Conservation (phyloP, 495 filamentous ascomycete species). For the Penicillium coprophilum region DNA sequence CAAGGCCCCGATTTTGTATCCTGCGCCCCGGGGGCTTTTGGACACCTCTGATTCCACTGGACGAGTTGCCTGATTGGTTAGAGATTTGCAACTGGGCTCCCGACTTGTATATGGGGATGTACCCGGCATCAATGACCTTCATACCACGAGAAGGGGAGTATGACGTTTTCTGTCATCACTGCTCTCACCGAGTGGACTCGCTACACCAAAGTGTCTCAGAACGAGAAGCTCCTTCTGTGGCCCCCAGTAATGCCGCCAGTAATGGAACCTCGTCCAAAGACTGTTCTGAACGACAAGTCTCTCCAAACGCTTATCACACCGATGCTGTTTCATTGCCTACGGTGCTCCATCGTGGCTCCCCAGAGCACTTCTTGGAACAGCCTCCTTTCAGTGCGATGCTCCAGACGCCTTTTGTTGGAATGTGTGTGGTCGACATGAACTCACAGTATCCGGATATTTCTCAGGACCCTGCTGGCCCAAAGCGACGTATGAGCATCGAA, state of each 20-base stretch:
- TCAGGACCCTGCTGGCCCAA: not conserved
- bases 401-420: conserved; percentile 23
- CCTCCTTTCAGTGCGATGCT: conserved; percentile 19
- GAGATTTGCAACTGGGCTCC: conserved; percentile 28
- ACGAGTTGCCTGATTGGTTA: conserved; percentile 43
- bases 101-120: conserved; percentile 22
- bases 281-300: conserved; percentile 7
- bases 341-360: not conserved
- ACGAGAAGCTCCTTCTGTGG: conserved; percentile 13
- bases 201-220: conserved; percentile 35
- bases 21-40: conserved; percentile 29
- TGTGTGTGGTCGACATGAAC: conserved; percentile 18
- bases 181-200: conserved; percentile 28
- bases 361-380: conserved; percentile 10
- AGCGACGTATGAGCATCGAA: conserved; percentile 4
- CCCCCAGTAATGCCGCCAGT: not conserved
- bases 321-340: not conserved
- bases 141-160: conserved; percentile 39
- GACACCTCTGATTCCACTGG: conserved; percentile 36
- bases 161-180: conserved; percentile 41
- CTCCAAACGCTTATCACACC: not conserved
- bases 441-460: not conserved
- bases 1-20: conserved; percentile 38
- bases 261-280: conserved; percentile 8
- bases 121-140: conserved; percentile 23